phyloP scores from a whole-genome alignment of 208 protist genomes.

The Crithidia expoeki region DNA sequence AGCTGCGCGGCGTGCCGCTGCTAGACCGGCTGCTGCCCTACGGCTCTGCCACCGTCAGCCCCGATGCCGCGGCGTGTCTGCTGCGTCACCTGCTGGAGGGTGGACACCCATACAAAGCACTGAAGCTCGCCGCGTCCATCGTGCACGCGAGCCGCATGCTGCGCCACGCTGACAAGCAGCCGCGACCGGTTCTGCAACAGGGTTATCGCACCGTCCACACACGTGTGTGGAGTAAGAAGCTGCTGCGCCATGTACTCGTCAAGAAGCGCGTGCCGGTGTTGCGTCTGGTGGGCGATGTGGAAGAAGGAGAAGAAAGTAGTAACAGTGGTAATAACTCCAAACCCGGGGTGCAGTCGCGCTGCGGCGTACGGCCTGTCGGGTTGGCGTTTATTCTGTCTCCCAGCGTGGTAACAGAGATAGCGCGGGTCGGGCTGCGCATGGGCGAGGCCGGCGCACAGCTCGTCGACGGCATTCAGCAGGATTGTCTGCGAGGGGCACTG shows the following conservation, averaged over 20 bases:
- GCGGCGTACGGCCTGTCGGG: slow-evolving; percentile 33
- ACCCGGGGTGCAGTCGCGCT: slow-evolving; percentile 4
- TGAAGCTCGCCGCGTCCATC: slow-evolving; percentile 50
- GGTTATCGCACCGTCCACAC: slow-evolving; percentile 45
- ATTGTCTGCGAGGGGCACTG: slow-evolving; percentile 51
- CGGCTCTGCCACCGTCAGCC: slow-evolving; percentile 41
- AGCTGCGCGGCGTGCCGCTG: slow-evolving; percentile 25
- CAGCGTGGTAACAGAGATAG: slow-evolving; percentile 41
- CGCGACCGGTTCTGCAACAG: slow-evolving; percentile 41
- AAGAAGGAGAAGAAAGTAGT: background rate
- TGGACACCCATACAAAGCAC: slow-evolving; percentile 45
- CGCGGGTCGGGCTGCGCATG: slow-evolving; percentile 52
- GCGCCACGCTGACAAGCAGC: slow-evolving; percentile 54
- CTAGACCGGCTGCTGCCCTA: slow-evolving; percentile 58
- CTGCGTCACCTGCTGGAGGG: slow-evolving; percentile 52
- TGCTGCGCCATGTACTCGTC: slow-evolving; percentile 42
- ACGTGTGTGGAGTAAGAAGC: slow-evolving; percentile 39
- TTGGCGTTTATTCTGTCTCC: slow-evolving; percentile 40
- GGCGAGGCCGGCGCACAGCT: slow-evolving; percentile 44
- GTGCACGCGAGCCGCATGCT: slow-evolving; percentile 53
- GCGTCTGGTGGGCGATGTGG: slow-evolving; percentile 33
- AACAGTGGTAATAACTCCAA: too few species aligned
- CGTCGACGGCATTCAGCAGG: slow-evolving; percentile 46
- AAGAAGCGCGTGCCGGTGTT: slow-evolving; percentile 52
- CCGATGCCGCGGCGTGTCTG: slow-evolving; percentile 41